Conservation (phyloP, 2,329 filamentous ascomycete genomes). For the Neofusicoccum parvum region DNA sequence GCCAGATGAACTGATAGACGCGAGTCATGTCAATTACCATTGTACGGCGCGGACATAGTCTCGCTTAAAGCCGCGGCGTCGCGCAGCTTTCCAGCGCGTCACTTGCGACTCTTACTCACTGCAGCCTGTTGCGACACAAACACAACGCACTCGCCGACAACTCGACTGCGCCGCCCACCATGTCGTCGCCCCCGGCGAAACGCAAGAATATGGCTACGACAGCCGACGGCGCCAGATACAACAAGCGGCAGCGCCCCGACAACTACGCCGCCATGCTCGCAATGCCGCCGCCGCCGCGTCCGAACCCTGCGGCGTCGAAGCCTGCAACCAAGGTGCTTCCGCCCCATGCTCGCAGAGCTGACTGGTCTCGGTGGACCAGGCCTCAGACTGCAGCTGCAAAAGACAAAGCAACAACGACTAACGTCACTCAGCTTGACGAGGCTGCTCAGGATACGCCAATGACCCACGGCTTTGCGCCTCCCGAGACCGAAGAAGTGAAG, state of each 20-base stretch:
- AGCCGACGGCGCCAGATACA: constrained; percentile 38
- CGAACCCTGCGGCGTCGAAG: neutral
- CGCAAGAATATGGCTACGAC: constrained; percentile 26
- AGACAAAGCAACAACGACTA: neutral
- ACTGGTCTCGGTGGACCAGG: constrained; percentile 16
- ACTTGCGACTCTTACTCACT: neutral
- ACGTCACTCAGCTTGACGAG: neutral
- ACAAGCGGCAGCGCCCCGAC: constrained; percentile 40
- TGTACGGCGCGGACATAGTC: too few relatives aligned
- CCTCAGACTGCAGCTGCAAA: neutral
- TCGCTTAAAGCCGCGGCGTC: too few relatives aligned
- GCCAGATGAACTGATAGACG: too few relatives aligned
- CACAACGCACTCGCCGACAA: too few relatives aligned
- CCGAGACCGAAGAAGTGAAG: neutral
- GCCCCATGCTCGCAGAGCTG: neutral
- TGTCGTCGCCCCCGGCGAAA: neutral
- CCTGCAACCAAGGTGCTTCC: neutral
- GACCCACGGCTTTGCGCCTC: neutral
- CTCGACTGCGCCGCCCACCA: neutral
- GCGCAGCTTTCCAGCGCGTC: neutral
- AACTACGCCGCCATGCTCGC: constrained; percentile 27
- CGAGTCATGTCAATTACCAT: too few relatives aligned
- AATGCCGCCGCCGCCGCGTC: constrained; percentile 21
- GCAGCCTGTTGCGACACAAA: too few relatives aligned
- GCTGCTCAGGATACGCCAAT: neutral